Percentiles rank a stretch among this genome's conserved stretches.
Conservation (phyloP, 768 basidiomycete genomes). For the Leccinum fibrillosum region DNA sequence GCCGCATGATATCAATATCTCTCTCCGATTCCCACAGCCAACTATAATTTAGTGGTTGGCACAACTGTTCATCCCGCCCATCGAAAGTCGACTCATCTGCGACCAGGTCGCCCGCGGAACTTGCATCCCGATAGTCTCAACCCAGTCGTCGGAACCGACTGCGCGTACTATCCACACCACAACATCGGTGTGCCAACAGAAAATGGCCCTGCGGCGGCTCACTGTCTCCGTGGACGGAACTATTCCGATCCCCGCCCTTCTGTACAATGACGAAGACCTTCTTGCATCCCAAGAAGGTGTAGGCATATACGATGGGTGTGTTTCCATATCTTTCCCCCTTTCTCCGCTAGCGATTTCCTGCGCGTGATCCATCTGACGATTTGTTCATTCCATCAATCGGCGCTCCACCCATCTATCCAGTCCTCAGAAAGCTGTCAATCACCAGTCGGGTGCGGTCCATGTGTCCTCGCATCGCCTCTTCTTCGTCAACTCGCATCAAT, state of each 20-base stretch:
- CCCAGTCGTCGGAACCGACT: neutral
- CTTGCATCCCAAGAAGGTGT: constrained; percentile 72
- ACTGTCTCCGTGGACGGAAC: constrained; percentile 64
- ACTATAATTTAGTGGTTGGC: constrained; percentile 3
- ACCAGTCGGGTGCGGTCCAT: constrained; percentile 71
- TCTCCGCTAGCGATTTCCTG: constrained; percentile 7
- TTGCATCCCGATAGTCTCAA: neutral
- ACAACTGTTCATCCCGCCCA: neutral
- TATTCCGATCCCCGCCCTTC: constrained; percentile 70
- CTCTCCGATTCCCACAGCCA: constrained; percentile 9
- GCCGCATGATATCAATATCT: neutral
- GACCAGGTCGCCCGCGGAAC: neutral
- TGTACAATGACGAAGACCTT: constrained; percentile 80
- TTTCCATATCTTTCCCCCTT: constrained; percentile 9
- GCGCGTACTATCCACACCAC: neutral
- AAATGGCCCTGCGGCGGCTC: constrained; percentile 56
- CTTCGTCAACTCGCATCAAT: constrained; percentile 59
- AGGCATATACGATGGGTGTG: constrained; percentile 91
- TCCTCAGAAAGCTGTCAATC: constrained; percentile 73
- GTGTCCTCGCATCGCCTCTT: constrained; percentile 84
- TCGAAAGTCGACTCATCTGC: constrained; percentile 9
- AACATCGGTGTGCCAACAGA: neutral
- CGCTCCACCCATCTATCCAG: constrained; percentile 41
- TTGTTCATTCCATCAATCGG: constrained; percentile 26
- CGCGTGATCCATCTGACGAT: constrained; percentile 16